These are phyloP conservation scores for Zymoseptoria ardabiliae DNA, from an alignment of 2,329 filamentous ascomycete genomes.

Conservation along the genomic window DNA sequence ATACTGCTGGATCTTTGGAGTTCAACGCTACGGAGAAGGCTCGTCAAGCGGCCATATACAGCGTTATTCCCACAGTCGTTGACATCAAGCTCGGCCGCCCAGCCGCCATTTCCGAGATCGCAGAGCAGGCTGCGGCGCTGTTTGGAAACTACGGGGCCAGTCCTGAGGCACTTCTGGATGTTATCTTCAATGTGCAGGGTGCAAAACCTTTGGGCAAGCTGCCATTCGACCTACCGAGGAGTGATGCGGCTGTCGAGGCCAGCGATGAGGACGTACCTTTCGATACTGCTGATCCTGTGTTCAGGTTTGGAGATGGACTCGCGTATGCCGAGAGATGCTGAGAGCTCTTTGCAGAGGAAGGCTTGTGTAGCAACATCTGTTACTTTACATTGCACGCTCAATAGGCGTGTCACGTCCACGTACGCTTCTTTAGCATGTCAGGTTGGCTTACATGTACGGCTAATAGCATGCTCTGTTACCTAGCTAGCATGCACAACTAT, in stretches of 20 bases:
- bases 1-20: constrained; percentile 37
- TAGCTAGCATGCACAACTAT: no score
- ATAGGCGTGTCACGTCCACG: no score
- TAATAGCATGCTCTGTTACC: no score
- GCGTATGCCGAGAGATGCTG: constrained; percentile 20
- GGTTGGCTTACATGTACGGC: no score
- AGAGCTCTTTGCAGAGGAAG: not conserved
- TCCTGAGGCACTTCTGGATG: constrained; percentile 38
- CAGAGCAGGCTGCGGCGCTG: constrained; percentile 33
- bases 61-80: constrained; percentile 34
- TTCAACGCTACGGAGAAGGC: constrained; percentile 35
- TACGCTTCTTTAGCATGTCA: no score
- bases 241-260: constrained; percentile 37
- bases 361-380: no score
- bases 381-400: no score
- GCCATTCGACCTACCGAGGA: constrained; percentile 44
- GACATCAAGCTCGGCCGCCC: constrained; percentile 41
- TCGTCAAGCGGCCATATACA: constrained; percentile 35
- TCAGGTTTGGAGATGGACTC: constrained; percentile 31
- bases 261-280: constrained; percentile 32
- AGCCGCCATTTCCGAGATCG: constrained; percentile 38
- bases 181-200: constrained; percentile 34
- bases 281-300: constrained; percentile 32
- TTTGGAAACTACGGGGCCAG: constrained; percentile 37
- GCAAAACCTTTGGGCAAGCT: constrained; percentile 37